phyloP scores from a whole-genome alignment of 768 basidiomycete genomes.

The Suillus variegatus region DNA sequence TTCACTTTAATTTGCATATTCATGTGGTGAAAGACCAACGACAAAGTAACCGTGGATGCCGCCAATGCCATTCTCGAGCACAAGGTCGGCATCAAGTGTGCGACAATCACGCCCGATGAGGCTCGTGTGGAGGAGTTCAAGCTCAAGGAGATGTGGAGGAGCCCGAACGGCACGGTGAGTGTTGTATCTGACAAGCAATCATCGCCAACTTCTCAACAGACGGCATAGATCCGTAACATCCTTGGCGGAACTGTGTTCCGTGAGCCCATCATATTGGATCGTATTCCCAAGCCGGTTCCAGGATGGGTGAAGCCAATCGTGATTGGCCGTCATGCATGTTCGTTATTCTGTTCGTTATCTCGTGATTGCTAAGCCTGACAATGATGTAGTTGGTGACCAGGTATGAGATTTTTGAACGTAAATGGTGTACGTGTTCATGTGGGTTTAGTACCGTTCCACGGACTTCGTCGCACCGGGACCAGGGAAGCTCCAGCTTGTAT shows the following conservation, averaged over 20 bases:
- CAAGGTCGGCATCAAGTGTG: constrained; percentile 98
- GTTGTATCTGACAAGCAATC: not conserved
- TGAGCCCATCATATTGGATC: constrained; percentile 91
- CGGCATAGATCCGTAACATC: constrained; percentile 86
- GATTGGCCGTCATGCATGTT: constrained; percentile 90
- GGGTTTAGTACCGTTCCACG: constrained; percentile 82
- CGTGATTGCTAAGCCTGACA: constrained; percentile 84
- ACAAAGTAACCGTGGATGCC: constrained; percentile 89
- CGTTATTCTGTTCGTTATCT: constrained; percentile 14
- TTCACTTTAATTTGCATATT: constrained; percentile 6
- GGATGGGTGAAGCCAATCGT: constrained; percentile 97
- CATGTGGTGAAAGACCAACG: constrained; percentile 69
- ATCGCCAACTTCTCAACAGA: constrained; percentile 5
- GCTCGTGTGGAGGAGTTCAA: constrained; percentile 96
- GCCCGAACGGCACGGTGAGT: constrained; percentile 90
- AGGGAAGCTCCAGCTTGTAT: constrained; percentile 92
- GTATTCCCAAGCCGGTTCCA: constrained; percentile 91
- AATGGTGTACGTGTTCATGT: constrained; percentile 8
- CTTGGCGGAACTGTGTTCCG: constrained; percentile 98
- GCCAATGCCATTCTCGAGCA: constrained; percentile 94
- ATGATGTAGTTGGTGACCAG: constrained; percentile 87
- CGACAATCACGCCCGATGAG: constrained; percentile 98
- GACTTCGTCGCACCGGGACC: constrained; percentile 91
- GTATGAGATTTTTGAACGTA: constrained; percentile 36
- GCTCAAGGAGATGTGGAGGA: constrained; percentile 98